These are phyloP conservation scores for Gamsiella multidivaricata DNA, from an alignment of 192 early-diverging fungal species.

Conservation along the genomic window DNA sequence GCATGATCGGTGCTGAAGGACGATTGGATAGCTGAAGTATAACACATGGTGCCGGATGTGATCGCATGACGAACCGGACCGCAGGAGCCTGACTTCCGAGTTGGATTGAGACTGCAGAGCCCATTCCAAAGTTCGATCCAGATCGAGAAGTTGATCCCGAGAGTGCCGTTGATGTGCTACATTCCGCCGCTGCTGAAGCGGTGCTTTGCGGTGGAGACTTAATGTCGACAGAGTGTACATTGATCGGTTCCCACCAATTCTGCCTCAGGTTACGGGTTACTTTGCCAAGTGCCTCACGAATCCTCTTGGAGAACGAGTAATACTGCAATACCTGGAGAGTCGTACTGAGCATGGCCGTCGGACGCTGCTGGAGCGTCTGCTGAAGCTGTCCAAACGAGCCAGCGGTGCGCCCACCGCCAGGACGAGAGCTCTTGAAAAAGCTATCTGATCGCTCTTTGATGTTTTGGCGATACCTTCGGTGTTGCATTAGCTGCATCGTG, in stretches of 20 bases:
- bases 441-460: conserved; percentile 45
- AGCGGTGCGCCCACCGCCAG: conserved; percentile 31
- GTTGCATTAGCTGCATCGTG: conserved; percentile 42
- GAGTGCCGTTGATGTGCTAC: neutral
- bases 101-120: conserved; percentile 22
- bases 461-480: conserved; percentile 35
- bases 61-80: conserved; percentile 37
- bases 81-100: conserved; percentile 20
- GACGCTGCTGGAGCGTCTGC: conserved; percentile 36
- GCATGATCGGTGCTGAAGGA: conserved; percentile 35
- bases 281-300: conserved; percentile 24
- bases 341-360: conserved; percentile 24
- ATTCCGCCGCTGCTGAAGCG: neutral
- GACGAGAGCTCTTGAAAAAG: conserved; percentile 50
- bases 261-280: conserved; percentile 27
- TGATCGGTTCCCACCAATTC: conserved; percentile 44
- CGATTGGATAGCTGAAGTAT: conserved; percentile 37
- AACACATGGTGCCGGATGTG: conserved; percentile 42
- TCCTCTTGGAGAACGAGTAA: conserved; percentile 27
- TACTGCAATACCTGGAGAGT: conserved; percentile 39
- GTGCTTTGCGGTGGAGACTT: conserved; percentile 13
- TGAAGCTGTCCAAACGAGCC: conserved; percentile 48
- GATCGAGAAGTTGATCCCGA: neutral
- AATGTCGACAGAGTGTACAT: conserved; percentile 29
- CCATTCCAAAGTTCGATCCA: conserved; percentile 28